Conservation (phyloP, 1,284 basidiomycete species). For the Papiliotrema flavescens region DNA sequence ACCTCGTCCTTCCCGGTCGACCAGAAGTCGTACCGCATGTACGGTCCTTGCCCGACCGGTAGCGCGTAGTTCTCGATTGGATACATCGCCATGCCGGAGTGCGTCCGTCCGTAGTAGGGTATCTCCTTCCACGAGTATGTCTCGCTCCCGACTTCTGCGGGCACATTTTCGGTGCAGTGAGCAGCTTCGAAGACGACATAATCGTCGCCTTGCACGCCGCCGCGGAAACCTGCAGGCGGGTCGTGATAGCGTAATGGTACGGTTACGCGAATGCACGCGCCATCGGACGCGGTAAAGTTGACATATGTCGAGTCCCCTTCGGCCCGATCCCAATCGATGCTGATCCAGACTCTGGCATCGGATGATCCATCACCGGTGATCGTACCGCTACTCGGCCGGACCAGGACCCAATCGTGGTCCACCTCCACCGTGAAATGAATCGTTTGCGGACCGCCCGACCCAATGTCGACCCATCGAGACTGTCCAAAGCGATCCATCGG, state of each 20-base stretch:
- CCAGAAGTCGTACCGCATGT: constrained; percentile 60
- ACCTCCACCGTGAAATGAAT: constrained; percentile 58
- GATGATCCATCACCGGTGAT: constrained; percentile 52
- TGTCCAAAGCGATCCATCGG: constrained; percentile 58
- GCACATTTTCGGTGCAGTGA: constrained; percentile 47
- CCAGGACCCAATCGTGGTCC: constrained; percentile 58
- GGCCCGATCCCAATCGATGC: constrained; percentile 58
- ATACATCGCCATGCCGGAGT: constrained; percentile 57
- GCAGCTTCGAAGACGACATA: constrained; percentile 64
- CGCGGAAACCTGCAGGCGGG: constrained; percentile 54
- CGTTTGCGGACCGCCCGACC: constrained; percentile 57
- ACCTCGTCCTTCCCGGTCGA: constrained; percentile 8
- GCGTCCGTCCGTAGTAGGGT: constrained; percentile 55
- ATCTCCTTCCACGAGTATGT: constrained; percentile 58
- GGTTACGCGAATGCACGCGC: constrained; percentile 44
- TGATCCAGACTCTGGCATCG: constrained; percentile 59
- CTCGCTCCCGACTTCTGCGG: too few relatives aligned
- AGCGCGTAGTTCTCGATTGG: constrained; percentile 60
- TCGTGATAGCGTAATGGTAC: constrained; percentile 37
- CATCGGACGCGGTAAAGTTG: constrained; percentile 54
- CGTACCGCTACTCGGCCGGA: constrained; percentile 54
- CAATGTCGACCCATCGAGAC: constrained; percentile 60
- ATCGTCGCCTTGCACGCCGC: constrained; percentile 63
- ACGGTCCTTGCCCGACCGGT: constrained; percentile 59
- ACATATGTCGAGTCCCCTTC: too few relatives aligned